Conservation (phyloP, 129 eudicot genomes). For the Tagetes erecta region DNA sequence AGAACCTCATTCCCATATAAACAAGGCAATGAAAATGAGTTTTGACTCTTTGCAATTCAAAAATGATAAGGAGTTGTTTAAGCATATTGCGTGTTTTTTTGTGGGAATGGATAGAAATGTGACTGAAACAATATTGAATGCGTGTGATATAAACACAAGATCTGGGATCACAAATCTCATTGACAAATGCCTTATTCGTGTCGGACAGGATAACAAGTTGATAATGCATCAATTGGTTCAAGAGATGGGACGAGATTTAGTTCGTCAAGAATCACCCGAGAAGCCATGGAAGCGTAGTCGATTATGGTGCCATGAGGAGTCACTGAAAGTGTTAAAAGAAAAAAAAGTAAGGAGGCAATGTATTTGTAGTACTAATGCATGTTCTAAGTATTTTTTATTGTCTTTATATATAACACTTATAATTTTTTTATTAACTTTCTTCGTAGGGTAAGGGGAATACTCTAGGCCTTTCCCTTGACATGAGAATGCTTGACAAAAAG, state of each 20-base stretch:
- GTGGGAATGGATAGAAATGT: conserved; percentile 15
- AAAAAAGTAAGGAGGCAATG: background rate
- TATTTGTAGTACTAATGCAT: background rate
- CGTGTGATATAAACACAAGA: background rate
- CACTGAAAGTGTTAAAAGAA: background rate
- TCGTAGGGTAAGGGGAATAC: background rate
- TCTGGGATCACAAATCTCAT: background rate
- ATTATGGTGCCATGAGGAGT: conserved; percentile 6
- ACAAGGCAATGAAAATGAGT: background rate
- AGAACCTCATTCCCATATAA: background rate
- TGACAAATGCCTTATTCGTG: background rate
- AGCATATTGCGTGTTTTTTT: conserved; percentile 13
- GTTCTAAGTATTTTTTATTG: background rate
- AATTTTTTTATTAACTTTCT: background rate
- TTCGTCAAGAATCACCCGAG: background rate
- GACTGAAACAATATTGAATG: conserved; percentile 20
- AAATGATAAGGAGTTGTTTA: conserved; percentile 23
- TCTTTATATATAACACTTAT: background rate
- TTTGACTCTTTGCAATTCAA: background rate
- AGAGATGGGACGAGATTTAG: conserved; percentile 9
- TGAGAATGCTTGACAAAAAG: background rate
- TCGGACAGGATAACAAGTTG: background rate
- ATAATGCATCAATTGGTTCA: conserved; percentile 11
- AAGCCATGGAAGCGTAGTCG: conserved; percentile 6
- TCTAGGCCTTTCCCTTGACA: background rate